Evolutionary conservation across 345 rosid genomes (phyloP).

Genomic region (Ailanthus altissimus): DNA sequence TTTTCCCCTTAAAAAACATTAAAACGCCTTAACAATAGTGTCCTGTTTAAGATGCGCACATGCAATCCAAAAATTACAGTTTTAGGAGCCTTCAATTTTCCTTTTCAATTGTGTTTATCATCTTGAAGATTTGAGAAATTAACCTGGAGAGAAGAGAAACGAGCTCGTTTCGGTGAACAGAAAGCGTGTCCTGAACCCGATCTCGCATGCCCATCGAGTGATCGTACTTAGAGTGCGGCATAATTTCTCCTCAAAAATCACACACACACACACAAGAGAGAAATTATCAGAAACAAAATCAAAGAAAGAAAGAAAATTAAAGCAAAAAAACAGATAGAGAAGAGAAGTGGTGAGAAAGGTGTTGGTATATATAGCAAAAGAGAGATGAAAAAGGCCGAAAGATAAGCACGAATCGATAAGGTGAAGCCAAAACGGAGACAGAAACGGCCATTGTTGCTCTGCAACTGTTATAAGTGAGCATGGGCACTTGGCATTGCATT

Average conservation of each 20-base stretch:
- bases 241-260: conserved; percentile 19
- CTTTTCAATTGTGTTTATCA: no score
- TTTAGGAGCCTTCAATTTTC: neutral
- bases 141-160: conserved; percentile 63
- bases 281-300: neutral
- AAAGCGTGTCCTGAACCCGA: conserved; percentile 45
- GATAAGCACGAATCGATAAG: neutral
- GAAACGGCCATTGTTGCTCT: conserved; percentile 21
- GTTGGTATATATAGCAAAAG: conserved; percentile 10
- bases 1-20: no score
- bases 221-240: conserved; percentile 35
- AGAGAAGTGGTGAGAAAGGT: neutral
- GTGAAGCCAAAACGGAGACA: neutral
- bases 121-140: neutral
- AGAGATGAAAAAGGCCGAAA: neutral
- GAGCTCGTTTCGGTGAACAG: conserved; percentile 50
- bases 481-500: conserved; percentile 36
- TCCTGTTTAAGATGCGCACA: neutral
- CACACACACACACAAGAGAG: conserved; percentile 25
- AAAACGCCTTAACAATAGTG: no score
- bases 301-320: no score
- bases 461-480: conserved; percentile 19
- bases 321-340: neutral
- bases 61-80: neutral
- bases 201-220: conserved; percentile 40